Evolutionary conservation across 306 rosid species (phyloP).

Genomic region (Gastrolobium bilobum): DNA sequence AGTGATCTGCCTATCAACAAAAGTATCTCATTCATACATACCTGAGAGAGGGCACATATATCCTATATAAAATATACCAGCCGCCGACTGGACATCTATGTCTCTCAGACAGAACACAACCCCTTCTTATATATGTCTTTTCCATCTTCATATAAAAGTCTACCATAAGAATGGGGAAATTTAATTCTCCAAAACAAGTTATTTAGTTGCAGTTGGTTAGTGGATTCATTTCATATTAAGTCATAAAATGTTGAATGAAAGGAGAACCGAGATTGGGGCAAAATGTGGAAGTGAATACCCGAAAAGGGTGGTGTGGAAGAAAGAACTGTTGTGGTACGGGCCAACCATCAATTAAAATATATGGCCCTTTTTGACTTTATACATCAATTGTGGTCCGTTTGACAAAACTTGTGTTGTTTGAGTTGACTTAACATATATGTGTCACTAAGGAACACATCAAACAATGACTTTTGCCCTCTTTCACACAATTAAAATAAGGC

Average conservation of each 20-base stretch:
- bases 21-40: no score
- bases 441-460: conserved; percentile 8
- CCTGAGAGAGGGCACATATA: no score
- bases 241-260: conserved; percentile 18
- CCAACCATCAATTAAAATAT: conserved; percentile 45
- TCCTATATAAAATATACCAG: no score
- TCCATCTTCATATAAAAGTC: neutral
- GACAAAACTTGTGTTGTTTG: neutral
- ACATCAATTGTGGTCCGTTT: conserved; percentile 32
- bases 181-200: neutral
- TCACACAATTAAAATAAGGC: neutral
- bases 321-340: conserved; percentile 33
- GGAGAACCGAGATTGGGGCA: conserved; percentile 12
- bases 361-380: conserved; percentile 49
- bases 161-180: conserved; percentile 19
- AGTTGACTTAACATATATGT: conserved; percentile 38
- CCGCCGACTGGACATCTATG: no score
- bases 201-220: conserved; percentile 25
- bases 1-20: no score
- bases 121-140: neutral
- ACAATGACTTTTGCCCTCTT: conserved; percentile 8
- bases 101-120: no score
- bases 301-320: conserved; percentile 11
- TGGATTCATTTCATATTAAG: neutral
- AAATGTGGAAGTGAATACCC: neutral